Evolutionary conservation across 2,329 filamentous ascomycete species (phyloP), one percentile per base, ranked within the genome.

Genomic region (Colletotrichum lini): DNA sequence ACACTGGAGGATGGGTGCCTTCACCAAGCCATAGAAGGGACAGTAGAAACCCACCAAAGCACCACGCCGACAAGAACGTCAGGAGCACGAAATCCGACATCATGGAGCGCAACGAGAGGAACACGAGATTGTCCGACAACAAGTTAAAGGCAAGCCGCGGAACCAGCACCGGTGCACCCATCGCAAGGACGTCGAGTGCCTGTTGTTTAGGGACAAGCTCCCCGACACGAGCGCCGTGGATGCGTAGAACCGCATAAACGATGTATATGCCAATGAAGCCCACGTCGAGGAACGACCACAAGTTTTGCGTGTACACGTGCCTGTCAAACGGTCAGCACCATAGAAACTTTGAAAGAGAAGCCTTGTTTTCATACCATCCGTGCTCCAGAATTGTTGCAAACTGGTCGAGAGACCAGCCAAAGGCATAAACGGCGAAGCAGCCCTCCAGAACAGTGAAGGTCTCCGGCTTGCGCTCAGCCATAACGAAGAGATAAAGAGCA

Each of bases 241-340:
- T 81, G 5, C 94, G 91, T 42, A 95, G 79, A 38, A 88, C 79
- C 8, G 95, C 83, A 79, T 96, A 96, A 18, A 86, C 81, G 75
- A 87, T 84, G 78, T 93, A 96, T 42, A 96, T 91, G 52, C 86
- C 76, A n/a, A 91, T 88, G 76, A 96, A 97, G 5, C 90, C 90
- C 57, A 96, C 90, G 78, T 96, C 94, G 18, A 97, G 87, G 76
- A 97, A 96, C 0, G 93, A 94, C 94, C 94, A 97, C 4, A 97
- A 83, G 75, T 96, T 96, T 79, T 97, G 93, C 0, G 94, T 95
- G 77, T 96, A 95, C 1, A 96, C 94, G 69, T 90, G 89, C 93
- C 93, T 89, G 58, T 50, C 30, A 61, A 38, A n/a, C 23, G 9
- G 35, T 52, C 44, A 58, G 66, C 45, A 9, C 5, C 23, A 26